phyloP scores from a whole-genome alignment of 352 stramenopile genomes.

The Phytophthora fragariaefolia region DNA sequence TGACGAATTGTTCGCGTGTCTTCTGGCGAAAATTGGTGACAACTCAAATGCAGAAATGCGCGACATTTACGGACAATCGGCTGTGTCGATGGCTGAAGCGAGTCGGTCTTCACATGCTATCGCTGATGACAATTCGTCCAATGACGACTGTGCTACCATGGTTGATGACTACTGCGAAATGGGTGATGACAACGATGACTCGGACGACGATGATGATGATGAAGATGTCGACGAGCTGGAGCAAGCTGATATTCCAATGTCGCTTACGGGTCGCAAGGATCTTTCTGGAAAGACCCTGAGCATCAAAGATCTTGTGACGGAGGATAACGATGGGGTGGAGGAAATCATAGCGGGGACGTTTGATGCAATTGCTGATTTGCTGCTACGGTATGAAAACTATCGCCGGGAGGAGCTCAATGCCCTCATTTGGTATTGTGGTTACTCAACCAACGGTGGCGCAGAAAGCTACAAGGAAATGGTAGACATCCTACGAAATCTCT shows the following conservation, averaged over 20 bases:
- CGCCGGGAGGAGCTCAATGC: constrained; percentile 65
- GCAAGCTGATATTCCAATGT: constrained; percentile 58
- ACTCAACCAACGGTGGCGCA: constrained; percentile 32
- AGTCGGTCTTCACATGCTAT: constrained; percentile 37
- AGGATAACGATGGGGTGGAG: constrained; percentile 51
- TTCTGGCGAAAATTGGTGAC: constrained; percentile 58
- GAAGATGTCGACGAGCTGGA: constrained; percentile 55
- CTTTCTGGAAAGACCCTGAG: constrained; percentile 35
- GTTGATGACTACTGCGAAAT: constrained; percentile 34
- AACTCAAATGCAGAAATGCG: constrained; percentile 48
- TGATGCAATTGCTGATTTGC: constrained; percentile 56
- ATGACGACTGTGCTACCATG: constrained; percentile 21
- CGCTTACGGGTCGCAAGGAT: constrained; percentile 44
- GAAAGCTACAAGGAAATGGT: constrained; percentile 52
- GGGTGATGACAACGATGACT: constrained; percentile 47
- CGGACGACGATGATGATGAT: constrained; percentile 45
- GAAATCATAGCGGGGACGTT: constrained; percentile 79
- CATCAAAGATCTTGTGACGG: constrained; percentile 61
- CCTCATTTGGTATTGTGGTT: constrained; percentile 72
- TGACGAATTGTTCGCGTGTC: constrained; percentile 59
- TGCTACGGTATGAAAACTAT: constrained; percentile 67
- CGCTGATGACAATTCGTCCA: constrained; percentile 28
- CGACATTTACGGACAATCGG: constrained; percentile 79
- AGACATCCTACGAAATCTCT: constrained; percentile 55
- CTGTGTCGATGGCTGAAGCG: constrained; percentile 50